A percentile compares a stretch with the other conserved stretches of the same genome.
Evolutionary conservation across 345 rosid species (phyloP).

Genomic region (Excoecaria cochinchinensis): DNA sequence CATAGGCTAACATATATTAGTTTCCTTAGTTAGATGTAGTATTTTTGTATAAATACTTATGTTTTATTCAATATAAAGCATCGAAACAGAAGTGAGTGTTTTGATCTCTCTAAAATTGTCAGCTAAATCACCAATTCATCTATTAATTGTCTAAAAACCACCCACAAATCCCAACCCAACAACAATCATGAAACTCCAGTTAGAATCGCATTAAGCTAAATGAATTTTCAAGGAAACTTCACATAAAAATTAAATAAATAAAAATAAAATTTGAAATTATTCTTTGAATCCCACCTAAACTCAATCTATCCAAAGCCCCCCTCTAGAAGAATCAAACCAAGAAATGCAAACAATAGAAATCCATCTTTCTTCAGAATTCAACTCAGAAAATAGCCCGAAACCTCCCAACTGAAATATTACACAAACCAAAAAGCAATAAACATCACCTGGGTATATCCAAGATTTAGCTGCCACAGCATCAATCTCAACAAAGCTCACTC

Average conservation of each 20-base stretch:
- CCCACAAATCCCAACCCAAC: too few species aligned
- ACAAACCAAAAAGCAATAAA: not conserved
- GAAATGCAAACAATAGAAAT: not conserved
- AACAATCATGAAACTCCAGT: not conserved
- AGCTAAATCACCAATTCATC: not conserved
- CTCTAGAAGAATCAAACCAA: not conserved
- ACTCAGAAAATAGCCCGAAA: not conserved
- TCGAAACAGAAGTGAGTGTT: too few species aligned
- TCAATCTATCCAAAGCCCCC: not conserved
- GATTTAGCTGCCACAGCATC: constrained; percentile 76
- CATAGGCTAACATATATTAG: too few species aligned
- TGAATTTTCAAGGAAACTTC: not conserved
- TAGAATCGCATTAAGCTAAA: not conserved
- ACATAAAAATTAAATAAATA: not conserved
- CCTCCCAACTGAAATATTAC: not conserved
- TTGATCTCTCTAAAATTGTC: too few species aligned
- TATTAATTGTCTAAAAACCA: not conserved
- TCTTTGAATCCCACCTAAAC: not conserved
- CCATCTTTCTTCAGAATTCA: not conserved
- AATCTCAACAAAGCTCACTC: constrained; percentile 38
- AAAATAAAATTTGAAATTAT: not conserved
- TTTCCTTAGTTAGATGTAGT: too few species aligned
- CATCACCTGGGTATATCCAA: constrained; percentile 87
- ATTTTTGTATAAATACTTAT: too few species aligned
- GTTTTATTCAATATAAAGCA: too few species aligned